Percentiles rank a stretch among this genome's conserved stretches.
These are phyloP conservation scores for Desmodesmus armatus DNA, from an alignment of 139 green algal species.

Conservation along the genomic window DNA sequence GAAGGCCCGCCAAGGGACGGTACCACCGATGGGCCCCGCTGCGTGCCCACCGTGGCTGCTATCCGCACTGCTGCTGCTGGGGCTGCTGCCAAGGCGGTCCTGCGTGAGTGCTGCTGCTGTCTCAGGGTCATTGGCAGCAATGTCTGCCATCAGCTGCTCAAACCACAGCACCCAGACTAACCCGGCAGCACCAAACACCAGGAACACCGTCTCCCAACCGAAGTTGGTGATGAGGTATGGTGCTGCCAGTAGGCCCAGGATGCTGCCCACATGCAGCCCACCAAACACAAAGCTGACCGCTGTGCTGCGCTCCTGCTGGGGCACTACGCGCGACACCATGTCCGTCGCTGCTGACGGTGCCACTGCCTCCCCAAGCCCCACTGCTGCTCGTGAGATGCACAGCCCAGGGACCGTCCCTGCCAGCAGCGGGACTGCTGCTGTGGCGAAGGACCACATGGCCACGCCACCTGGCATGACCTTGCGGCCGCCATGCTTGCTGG, in stretches of 20 bases:
- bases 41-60: conserved; percentile 14
- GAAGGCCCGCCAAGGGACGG: conserved; percentile 88
- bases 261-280: conserved; percentile 93
- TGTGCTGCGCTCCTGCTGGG: conserved; percentile 76
- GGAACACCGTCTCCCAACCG: conserved; percentile 92
- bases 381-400: conserved; percentile 77
- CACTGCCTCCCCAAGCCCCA: conserved; percentile 95
- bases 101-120: conserved; percentile 37
- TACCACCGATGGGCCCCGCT: conserved; percentile 50
- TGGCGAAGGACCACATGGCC: conserved; percentile 85
- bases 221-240: conserved; percentile 82
- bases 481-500: conserved; percentile 74
- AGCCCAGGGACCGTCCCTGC: conserved; percentile 78
- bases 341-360: conserved; percentile 90
- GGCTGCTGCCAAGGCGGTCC: background rate
- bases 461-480: conserved; percentile 86
- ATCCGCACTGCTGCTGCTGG: background rate
- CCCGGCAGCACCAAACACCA: conserved; percentile 86
- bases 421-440: conserved; percentile 77
- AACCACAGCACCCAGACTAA: conserved; percentile 89
- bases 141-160: conserved; percentile 65
- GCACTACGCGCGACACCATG: conserved; percentile 87
- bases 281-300: conserved; percentile 91
- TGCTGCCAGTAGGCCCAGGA: conserved; percentile 85
- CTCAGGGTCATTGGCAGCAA: conserved; percentile 57